phyloP scores from a whole-genome alignment of 2,329 filamentous ascomycete genomes.

The Ascochyta fabae region DNA sequence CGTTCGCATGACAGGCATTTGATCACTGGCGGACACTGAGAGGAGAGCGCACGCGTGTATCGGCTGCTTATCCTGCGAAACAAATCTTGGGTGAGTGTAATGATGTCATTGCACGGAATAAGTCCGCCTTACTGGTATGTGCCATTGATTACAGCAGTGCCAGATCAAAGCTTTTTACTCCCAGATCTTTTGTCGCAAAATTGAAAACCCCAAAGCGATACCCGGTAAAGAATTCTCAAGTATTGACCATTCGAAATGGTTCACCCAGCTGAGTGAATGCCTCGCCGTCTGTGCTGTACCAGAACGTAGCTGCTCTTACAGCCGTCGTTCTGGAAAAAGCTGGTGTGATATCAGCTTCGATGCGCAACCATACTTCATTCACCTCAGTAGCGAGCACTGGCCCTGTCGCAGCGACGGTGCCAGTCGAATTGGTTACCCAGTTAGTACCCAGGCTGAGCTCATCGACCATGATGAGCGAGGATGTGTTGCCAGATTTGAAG shows the following conservation, averaged over 20 bases:
- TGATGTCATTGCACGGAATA: too few species aligned
- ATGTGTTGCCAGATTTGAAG: conserved; percentile 46
- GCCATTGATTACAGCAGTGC: not conserved
- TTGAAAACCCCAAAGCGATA: conserved; percentile 51
- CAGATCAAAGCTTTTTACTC: conserved; percentile 32
- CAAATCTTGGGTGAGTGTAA: too few species aligned
- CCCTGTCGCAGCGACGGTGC: conserved; percentile 36
- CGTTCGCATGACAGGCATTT: too few species aligned
- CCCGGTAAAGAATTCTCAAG: conserved; percentile 50
- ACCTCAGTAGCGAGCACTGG: conserved; percentile 21
- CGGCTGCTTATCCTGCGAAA: too few species aligned
- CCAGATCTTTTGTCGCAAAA: conserved; percentile 45
- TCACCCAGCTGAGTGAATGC: conserved; percentile 41
- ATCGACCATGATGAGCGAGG: conserved; percentile 48
- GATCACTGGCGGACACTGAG: too few species aligned
- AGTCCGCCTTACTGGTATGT: not conserved
- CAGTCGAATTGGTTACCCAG: conserved; percentile 44
- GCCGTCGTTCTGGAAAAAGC: conserved; percentile 33
- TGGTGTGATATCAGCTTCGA: conserved; percentile 47
- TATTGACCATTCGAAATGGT: conserved; percentile 43
- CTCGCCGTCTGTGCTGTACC: conserved; percentile 47
- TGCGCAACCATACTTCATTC: conserved; percentile 41
- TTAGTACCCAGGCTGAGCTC: conserved; percentile 49
- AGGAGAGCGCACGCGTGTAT: too few species aligned
- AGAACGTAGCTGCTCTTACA: conserved; percentile 40